A percentile compares a stretch with the other conserved stretches of the same genome.
Evolutionary conservation across 192 early-diverging fungal species (phyloP).

Genomic region (Umbelopsis sp.): DNA sequence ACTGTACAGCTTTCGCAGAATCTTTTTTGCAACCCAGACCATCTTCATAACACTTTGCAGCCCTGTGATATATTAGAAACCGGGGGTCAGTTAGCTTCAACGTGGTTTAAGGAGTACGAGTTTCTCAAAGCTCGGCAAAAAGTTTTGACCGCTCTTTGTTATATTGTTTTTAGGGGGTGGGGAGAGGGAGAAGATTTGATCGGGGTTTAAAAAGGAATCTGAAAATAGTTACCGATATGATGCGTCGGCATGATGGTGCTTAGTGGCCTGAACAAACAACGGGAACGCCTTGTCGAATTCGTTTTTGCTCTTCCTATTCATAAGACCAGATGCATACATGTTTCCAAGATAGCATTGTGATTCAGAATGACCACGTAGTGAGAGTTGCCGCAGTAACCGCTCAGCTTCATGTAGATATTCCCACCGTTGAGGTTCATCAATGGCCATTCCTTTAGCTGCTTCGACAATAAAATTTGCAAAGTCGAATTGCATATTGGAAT

Average conservation of each 20-base stretch:
- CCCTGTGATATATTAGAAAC: constrained; percentile 23
- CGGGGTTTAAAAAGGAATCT: neutral
- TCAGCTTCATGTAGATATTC: constrained; percentile 71
- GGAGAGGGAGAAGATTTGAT: neutral
- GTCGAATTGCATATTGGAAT: constrained; percentile 63
- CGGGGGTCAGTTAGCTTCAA: neutral
- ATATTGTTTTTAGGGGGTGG: neutral
- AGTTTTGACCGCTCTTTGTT: neutral
- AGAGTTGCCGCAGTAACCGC: constrained; percentile 60
- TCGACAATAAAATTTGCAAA: constrained; percentile 72
- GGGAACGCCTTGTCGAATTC: constrained; percentile 75
- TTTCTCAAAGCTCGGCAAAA: constrained; percentile 8
- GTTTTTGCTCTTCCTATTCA: constrained; percentile 57
- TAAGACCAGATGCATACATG: constrained; percentile 67
- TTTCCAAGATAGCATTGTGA: constrained; percentile 75
- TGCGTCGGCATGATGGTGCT: constrained; percentile 67
- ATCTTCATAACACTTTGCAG: constrained; percentile 66
- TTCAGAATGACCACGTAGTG: constrained; percentile 60
- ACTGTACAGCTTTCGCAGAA: constrained; percentile 61
- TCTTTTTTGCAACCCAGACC: constrained; percentile 64
- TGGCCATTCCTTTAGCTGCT: constrained; percentile 45
- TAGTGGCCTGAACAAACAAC: constrained; percentile 68
- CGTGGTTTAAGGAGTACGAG: neutral
- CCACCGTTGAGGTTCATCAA: constrained; percentile 47
- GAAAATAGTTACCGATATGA: constrained; percentile 50